Conservation (phyloP, 192 early-diverging fungal genomes). For the Oehlia diaphana region DNA sequence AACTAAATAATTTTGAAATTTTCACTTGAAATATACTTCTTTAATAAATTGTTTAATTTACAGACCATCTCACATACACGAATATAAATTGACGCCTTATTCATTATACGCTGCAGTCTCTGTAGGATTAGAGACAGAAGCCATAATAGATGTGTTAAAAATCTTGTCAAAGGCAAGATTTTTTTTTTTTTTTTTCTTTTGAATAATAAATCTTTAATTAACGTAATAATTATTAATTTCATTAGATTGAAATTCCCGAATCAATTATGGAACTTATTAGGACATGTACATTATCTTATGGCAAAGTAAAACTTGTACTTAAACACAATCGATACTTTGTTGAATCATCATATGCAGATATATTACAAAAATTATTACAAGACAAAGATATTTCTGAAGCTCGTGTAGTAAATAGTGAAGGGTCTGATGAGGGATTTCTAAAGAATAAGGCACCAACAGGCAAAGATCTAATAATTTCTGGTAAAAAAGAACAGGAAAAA, state of each 20-base stretch:
- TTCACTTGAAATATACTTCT: not conserved
- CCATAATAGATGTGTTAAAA: conserved; percentile 89
- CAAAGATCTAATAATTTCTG: conserved; percentile 67
- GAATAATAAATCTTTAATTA: not conserved
- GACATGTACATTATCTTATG: conserved; percentile 83
- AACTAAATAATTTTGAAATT: conserved; percentile 36
- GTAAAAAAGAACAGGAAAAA: conserved; percentile 54
- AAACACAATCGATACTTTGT: conserved; percentile 95
- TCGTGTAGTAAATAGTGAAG: conserved; percentile 42
- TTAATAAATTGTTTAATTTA: not conserved
- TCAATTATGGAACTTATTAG: conserved; percentile 75
- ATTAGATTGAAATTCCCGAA: conserved; percentile 51
- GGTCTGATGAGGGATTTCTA: conserved; percentile 48
- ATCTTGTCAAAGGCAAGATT: conserved; percentile 81
- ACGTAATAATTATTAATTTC: not conserved
- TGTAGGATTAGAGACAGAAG: conserved; percentile 87
- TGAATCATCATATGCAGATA: conserved; percentile 83
- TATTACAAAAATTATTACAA: conserved; percentile 75
- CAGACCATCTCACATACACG: conserved; percentile 77
- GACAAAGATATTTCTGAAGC: conserved; percentile 74
- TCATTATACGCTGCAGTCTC: conserved; percentile 98
- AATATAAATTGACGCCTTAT: conserved; percentile 94
- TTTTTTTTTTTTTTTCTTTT: not conserved
- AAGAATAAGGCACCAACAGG: conserved; percentile 61
- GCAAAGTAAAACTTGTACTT: conserved; percentile 95